phyloP scores from a whole-genome alignment of 1,139 yeast species.

The Nakaseomyces nivariensis region DNA sequence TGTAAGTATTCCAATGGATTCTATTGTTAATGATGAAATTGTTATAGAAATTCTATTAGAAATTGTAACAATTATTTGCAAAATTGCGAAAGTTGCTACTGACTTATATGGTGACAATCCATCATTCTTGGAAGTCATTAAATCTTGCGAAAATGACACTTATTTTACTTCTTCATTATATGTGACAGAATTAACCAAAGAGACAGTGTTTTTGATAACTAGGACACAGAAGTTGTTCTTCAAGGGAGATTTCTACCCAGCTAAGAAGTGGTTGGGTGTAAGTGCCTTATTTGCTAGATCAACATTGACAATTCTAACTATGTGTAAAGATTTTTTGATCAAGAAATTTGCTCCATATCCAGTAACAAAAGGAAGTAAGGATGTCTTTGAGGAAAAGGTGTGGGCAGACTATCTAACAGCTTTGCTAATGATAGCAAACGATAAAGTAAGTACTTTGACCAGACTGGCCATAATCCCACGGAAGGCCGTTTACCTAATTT shows the following conservation, averaged over 20 bases:
- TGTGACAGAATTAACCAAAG: constrained; percentile 24
- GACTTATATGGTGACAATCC: constrained; percentile 41
- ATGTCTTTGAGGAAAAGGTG: constrained; percentile 41
- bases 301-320: constrained; percentile 46
- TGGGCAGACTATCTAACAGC: constrained; percentile 62
- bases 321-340: constrained; percentile 47
- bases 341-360: constrained; percentile 41
- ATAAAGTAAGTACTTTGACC: constrained; percentile 33
- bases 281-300: constrained; percentile 55
- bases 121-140: constrained; percentile 33
- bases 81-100: constrained; percentile 45
- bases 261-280: constrained; percentile 59
- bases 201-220: constrained; percentile 30
- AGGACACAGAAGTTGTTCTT: constrained; percentile 51
- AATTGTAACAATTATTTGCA: constrained; percentile 49
- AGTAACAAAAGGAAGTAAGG: constrained; percentile 36
- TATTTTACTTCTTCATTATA: constrained; percentile 34
- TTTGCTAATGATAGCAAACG: constrained; percentile 37
- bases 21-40: constrained; percentile 59
- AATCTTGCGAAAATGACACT: constrained; percentile 30
- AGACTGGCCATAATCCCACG: constrained; percentile 60
- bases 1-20: constrained; percentile 56
- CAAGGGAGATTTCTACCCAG: constrained; percentile 54
- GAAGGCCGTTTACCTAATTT: constrained; percentile 56
- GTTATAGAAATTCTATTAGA: constrained; percentile 70